Evolutionary conservation across 2,329 filamentous ascomycete species (phyloP).

Genomic region (Trichoderma harzianum): DNA sequence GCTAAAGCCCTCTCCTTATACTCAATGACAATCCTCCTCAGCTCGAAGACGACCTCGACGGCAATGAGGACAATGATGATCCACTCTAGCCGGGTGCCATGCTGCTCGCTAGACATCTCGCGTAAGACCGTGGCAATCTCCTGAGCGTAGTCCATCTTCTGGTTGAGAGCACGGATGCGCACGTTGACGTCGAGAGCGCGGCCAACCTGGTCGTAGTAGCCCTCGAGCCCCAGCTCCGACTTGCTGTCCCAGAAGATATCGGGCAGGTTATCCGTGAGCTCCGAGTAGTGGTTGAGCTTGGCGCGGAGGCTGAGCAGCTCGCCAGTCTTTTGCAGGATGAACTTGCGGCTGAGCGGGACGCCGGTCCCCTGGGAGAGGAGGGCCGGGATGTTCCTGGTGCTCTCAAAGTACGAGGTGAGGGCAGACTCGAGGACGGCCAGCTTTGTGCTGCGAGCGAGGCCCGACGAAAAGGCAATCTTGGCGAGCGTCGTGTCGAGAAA

Average conservation of each 20-base stretch:
- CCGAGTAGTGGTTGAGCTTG: conserved; percentile 93
- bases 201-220: conserved; percentile 92
- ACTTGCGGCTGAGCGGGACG: conserved; percentile 54
- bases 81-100: conserved; percentile 84
- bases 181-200: conserved; percentile 86
- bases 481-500: conserved; percentile 66
- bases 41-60: conserved; percentile 86
- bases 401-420: conserved; percentile 79
- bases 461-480: conserved; percentile 95
- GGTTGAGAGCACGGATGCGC: conserved; percentile 85
- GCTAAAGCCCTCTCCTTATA: conserved; percentile 39
- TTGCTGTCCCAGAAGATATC: conserved; percentile 96
- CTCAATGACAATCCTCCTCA: conserved; percentile 70
- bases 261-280: conserved; percentile 89
- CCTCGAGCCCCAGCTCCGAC: conserved; percentile 84
- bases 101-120: conserved; percentile 85
- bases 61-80: conserved; percentile 93
- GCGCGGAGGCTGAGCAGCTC: conserved; percentile 86
- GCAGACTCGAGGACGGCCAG: conserved; percentile 85
- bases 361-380: conserved; percentile 64
- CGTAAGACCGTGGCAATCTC: conserved; percentile 88
- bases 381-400: conserved; percentile 76
- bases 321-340: conserved; percentile 90
- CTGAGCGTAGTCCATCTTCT: conserved; percentile 96
- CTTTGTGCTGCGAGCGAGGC: conserved; percentile 88